phyloP scores from a whole-genome alignment of 164 flowering plant species.

The Annona cherimola region DNA sequence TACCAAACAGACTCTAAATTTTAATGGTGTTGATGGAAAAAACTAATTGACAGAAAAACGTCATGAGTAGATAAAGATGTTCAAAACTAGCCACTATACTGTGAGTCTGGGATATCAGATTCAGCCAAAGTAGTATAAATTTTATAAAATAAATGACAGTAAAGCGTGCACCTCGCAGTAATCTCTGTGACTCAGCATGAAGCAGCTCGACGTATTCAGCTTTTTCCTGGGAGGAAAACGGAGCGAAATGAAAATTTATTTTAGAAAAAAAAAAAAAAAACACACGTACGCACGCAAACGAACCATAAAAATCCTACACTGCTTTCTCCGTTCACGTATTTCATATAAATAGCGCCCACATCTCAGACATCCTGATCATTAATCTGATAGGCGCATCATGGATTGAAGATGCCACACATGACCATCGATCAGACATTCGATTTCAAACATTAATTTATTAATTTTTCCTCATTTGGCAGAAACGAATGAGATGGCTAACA shows the following conservation, averaged over 20 bases:
- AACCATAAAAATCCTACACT: neutral
- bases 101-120: too few relatives aligned
- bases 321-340: neutral
- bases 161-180: constrained; percentile 56
- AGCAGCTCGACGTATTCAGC: constrained; percentile 42
- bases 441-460: neutral
- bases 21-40: too few relatives aligned
- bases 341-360: neutral
- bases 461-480: neutral
- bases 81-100: too few relatives aligned
- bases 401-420: neutral
- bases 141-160: too few relatives aligned
- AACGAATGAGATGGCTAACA: neutral
- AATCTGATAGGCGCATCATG: neutral
- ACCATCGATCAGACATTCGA: neutral
- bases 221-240: constrained; percentile 46
- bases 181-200: constrained; percentile 75
- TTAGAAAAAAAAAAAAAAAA: neutral
- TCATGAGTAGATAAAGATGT: too few relatives aligned
- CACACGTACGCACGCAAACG: neutral
- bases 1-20: too few relatives aligned
- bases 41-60: too few relatives aligned
- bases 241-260: neutral
- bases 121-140: too few relatives aligned
- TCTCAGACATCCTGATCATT: neutral